phyloP scores from a whole-genome alignment of 2,329 filamentous ascomycete genomes.

The Venturia oleaginea region DNA sequence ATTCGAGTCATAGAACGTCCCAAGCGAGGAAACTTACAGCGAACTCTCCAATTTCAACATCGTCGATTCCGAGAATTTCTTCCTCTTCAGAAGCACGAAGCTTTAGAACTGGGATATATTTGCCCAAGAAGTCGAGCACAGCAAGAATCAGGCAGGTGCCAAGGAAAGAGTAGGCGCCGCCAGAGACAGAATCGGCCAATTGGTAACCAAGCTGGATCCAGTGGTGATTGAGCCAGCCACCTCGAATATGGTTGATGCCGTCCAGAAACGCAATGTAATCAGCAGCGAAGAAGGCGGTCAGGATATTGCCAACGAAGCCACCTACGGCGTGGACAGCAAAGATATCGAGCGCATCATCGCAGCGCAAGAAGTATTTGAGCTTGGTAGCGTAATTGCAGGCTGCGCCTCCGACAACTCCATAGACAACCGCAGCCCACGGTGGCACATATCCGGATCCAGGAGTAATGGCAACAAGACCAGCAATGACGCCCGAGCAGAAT shows the following conservation, averaged over 20 bases:
- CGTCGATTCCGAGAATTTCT: constrained; percentile 77
- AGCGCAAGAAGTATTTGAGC: constrained; percentile 71
- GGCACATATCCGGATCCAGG: constrained; percentile 81
- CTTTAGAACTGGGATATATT: constrained; percentile 65
- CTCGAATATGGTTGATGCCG: constrained; percentile 54
- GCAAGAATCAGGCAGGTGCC: constrained; percentile 66
- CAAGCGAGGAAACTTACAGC: constrained; percentile 43
- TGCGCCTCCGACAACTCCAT: constrained; percentile 64
- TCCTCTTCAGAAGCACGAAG: constrained; percentile 69
- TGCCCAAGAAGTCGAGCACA: constrained; percentile 55
- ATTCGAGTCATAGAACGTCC: constrained; percentile 8
- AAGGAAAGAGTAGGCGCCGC: constrained; percentile 68
- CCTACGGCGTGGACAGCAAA: constrained; percentile 76
- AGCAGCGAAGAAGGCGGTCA: constrained; percentile 75
- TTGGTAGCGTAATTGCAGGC: constrained; percentile 87
- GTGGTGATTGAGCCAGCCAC: constrained; percentile 76
- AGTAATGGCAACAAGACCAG: constrained; percentile 79
- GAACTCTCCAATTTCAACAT: constrained; percentile 86
- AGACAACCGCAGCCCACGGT: constrained; percentile 73
- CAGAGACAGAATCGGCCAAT: constrained; percentile 69
- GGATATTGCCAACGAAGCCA: constrained; percentile 68
- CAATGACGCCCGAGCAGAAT: constrained; percentile 84
- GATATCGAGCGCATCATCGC: constrained; percentile 83
- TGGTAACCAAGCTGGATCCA: constrained; percentile 80
- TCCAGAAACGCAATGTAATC: constrained; percentile 79